Evolutionary conservation across 1,284 basidiomycete species (phyloP).

Genomic region (Chondrostereum purpureum): DNA sequence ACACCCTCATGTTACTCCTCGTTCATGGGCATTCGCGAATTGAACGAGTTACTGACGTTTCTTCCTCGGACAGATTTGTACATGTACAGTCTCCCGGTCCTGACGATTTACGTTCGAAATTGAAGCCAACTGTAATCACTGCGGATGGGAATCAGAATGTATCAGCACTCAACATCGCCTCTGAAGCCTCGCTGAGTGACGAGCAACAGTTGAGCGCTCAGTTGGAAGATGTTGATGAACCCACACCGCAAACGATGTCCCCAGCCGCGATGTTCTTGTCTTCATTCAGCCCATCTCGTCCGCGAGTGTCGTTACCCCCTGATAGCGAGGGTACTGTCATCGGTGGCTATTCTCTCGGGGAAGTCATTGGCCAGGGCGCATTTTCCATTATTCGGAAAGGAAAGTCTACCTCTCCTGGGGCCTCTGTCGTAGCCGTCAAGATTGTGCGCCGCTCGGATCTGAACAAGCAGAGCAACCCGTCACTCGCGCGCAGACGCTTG

Average conservation of each 20-base stretch:
- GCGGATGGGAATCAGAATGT: not conserved
- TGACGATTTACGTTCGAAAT: too few relatives aligned
- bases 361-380: constrained; percentile 76
- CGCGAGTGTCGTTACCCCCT: constrained; percentile 24
- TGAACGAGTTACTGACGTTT: too few relatives aligned
- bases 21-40: too few relatives aligned
- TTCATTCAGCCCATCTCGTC: constrained; percentile 46
- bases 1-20: too few relatives aligned
- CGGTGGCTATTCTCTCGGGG: constrained; percentile 73
- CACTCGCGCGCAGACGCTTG: constrained; percentile 48
- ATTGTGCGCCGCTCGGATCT: constrained; percentile 61
- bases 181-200: not conserved
- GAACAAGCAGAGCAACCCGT: constrained; percentile 41
- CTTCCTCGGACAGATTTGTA: too few relatives aligned
- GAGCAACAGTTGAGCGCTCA: too few relatives aligned
- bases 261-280: constrained; percentile 78
- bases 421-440: constrained; percentile 74
- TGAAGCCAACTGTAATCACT: too few relatives aligned
- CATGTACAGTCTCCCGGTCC: too few relatives aligned
- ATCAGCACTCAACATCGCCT: not conserved
- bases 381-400: constrained; percentile 84
- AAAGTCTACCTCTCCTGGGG: constrained; percentile 55
- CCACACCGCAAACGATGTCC: constrained; percentile 32
- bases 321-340: constrained; percentile 58
- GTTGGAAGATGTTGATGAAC: too few relatives aligned